Base-by-base conservation (phyloP, 2,329 filamentous ascomycete species). In the Sporothrix mexicana region DNA sequence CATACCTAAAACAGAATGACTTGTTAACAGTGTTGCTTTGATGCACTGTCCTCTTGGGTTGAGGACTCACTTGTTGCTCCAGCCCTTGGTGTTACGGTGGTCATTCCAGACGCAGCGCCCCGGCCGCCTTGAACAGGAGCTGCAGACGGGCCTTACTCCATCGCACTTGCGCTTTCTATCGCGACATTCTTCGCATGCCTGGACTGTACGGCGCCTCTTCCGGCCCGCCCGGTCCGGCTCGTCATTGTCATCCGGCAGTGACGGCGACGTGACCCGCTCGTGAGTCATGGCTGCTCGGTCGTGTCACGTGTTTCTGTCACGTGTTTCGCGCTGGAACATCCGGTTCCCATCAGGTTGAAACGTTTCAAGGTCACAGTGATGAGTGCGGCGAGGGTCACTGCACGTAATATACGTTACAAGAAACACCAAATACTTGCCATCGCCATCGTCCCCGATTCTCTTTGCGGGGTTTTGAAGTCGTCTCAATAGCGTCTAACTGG, bases 141-240 rank as follows among this genome's bases (percentile, higher is more conserved):
- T 17, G 55, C 55, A 61, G n/a, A 61, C 55, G 55, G 55, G 55
- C 55, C 25, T 6, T 4, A 36, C 55, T 5, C 55, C 55, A 10
- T 61, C 55, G 20, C 55, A 61, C 20, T 61, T 61, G 55, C 55
- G 55, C 55, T 61, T 61, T 36, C 55, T 23, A 10, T 61, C 55
- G 15, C 55, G 55, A 23, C 55, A 61, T 17, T 61, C 55, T 10
- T 61, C 25, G 20, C 55, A 61, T 9, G 55, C 55, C 23, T 30
- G 55, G 23, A 36, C 55, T 13, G 55, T 61, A 12, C 55, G 55
- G 20, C 55, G 23, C 6, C 55, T n/a, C 55, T 61, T 61, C 23
- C 55, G 55, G 15, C 9, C 23, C 7, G 9, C 15, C 23, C 55
- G 23, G 55, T 61, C 55, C 2, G 55, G 55, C 55, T 61, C 55